Evolutionary conservation across 305 asterid genomes (phyloP).

Genomic region (Fraxinus ornus): DNA sequence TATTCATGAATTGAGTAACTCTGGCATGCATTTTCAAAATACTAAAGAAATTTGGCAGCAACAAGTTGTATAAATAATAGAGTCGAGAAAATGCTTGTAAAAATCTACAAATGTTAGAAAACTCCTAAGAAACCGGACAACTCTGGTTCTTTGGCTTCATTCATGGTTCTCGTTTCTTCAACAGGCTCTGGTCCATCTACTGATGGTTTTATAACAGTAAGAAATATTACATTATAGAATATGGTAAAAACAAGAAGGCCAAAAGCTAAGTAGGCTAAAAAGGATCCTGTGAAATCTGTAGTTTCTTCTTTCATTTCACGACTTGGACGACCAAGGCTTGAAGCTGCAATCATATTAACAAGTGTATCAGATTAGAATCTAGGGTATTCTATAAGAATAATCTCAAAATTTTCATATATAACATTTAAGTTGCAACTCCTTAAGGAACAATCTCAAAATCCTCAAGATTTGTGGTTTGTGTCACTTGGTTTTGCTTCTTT

Average conservation of each 20-base stretch:
- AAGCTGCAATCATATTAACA: slow-evolving; percentile 24
- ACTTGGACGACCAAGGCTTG: slow-evolving; percentile 26
- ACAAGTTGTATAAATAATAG: neutral
- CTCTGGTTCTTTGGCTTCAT: neutral
- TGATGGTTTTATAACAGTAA: slow-evolving; percentile 66
- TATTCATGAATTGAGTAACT: neutral
- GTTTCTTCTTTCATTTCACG: slow-evolving; percentile 27
- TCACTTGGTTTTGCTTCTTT: neutral
- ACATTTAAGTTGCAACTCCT: neutral
- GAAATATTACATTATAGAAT: slow-evolving; percentile 54
- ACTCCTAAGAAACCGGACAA: neutral
- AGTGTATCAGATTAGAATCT: neutral
- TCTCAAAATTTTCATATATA: neutral
- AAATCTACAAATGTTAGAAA: neutral
- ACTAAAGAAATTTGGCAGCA: neutral
- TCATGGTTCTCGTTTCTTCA: neutral
- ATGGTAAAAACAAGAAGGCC: slow-evolving; percentile 55
- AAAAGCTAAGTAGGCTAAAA: slow-evolving; percentile 37
- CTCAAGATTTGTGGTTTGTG: neutral
- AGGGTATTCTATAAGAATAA: neutral
- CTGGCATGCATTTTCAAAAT: neutral
- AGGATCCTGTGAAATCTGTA: slow-evolving; percentile 40
- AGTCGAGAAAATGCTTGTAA: neutral
- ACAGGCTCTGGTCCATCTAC: neutral
- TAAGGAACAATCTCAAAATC: neutral